Evolutionary conservation across 2,329 filamentous ascomycete genomes (phyloP), one percentile per base, ranked within the genome.

Genomic region (Paecilomyces sp.): DNA sequence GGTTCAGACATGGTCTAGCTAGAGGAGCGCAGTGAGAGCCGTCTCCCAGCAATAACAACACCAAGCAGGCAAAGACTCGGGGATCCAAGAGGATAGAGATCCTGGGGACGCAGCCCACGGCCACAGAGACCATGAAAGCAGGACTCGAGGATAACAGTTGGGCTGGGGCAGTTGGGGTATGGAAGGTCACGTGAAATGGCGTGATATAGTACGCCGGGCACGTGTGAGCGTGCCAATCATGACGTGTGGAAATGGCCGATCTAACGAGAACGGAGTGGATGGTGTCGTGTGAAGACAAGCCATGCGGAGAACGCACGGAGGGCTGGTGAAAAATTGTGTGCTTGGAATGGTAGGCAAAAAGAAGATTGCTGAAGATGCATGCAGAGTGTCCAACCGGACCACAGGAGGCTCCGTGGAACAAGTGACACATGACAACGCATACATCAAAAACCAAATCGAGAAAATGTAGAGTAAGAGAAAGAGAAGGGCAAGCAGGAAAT

Each of bases 131-230:
- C 51, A 30, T 53, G 51, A 12, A 30, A 53, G 51, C 51, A 30
- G 51, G 51, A 13, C 51, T 30, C 51, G 22, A 28, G 51, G 51
- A 53, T 9, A 53, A 60, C 58, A 22, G n/a, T 47, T 47, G n/a
- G n/a, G 41, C 41, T 47, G 41, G 15, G 41, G 15, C 22, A 47
- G 41, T 47, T 47, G 41, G 41, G n/a, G 41, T 18, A 47, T 56
- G 47, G 60, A 56, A 56, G n/a, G 61, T 74, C 72, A 74, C 72
- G 72, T 74, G 72, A 56, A 63, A 71, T 74, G 65, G 67, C 70
- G 70, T 66, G 65, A 74, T 72, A 66, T 55, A 57, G 62, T 64
- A 61, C 61, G 57, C 55, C 11, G 41, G 55, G 70, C 65, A 65
- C 71, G 67, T 25, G 15, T 22, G 18, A 60, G 7, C 41, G 31